phyloP scores from a whole-genome alignment of 495 filamentous ascomycete genomes.

The Aspergillus ellipticus region DNA sequence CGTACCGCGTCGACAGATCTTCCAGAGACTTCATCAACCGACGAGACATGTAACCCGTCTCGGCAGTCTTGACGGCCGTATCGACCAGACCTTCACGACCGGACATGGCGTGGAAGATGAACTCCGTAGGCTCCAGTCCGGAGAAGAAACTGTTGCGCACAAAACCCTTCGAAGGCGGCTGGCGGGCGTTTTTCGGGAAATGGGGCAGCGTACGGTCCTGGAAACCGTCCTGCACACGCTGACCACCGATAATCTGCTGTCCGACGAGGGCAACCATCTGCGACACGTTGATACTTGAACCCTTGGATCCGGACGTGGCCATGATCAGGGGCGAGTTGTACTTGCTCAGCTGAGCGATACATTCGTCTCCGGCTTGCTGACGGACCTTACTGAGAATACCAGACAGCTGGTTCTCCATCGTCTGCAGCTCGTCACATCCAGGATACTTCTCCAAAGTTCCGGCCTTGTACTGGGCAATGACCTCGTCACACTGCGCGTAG shows the following conservation, averaged over 20 bases:
- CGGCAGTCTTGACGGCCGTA: slow-evolving; percentile 99
- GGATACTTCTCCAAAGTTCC: slow-evolving; percentile 77
- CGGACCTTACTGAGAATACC: slow-evolving; percentile 89
- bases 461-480: slow-evolving; percentile 76
- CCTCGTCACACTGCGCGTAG: slow-evolving; percentile 73
- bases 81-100: slow-evolving; percentile 98
- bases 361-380: slow-evolving; percentile 84
- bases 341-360: slow-evolving; percentile 82
- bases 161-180: slow-evolving; percentile 93
- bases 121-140: slow-evolving; percentile 84
- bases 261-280: slow-evolving; percentile 98
- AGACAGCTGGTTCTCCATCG: slow-evolving; percentile 85
- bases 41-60: slow-evolving; percentile 98
- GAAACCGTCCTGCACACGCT: slow-evolving; percentile 93
- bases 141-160: slow-evolving; percentile 96
- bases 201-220: slow-evolving; percentile 92
- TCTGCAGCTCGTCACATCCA: slow-evolving; percentile 86
- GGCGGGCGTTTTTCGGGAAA: slow-evolving; percentile 87
- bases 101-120: slow-evolving; percentile 97
- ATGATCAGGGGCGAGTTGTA: slow-evolving; percentile 95
- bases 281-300: slow-evolving; percentile 95
- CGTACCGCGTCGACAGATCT: slow-evolving; percentile 87
- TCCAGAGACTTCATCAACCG: slow-evolving; percentile 97
- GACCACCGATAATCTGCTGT: slow-evolving; percentile 93
- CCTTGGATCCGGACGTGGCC: slow-evolving; percentile 95